Conservation (phyloP, 306 rosid species). For the Echinosophora koreensis region DNA sequence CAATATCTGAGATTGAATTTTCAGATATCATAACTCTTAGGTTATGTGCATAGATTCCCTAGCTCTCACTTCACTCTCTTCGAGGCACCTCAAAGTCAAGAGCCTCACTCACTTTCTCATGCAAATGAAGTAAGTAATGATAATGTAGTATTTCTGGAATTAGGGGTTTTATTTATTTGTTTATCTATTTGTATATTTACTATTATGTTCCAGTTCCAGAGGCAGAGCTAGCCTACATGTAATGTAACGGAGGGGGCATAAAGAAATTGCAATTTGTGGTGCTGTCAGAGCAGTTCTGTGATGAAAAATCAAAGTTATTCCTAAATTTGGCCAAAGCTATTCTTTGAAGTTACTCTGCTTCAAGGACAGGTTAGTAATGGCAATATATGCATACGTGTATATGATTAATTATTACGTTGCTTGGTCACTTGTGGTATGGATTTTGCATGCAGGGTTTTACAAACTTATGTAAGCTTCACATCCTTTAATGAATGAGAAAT, state of each 20-base stretch:
- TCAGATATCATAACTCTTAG: not conserved
- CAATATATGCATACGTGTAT: not conserved
- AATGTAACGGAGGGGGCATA: not conserved
- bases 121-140: conserved; percentile 1
- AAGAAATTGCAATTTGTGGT: not conserved
- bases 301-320: not conserved
- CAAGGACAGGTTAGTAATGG: not conserved
- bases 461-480: not conserved
- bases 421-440: not conserved
- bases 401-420: not conserved
- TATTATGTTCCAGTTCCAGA: not conserved
- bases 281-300: not conserved
- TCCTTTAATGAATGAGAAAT: not conserved
- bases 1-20: no score
- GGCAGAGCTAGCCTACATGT: not conserved
- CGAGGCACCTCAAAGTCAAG: conserved; percentile 3
- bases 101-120: conserved; percentile 6
- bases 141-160: not conserved
- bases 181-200: not conserved
- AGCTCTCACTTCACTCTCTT: not conserved
- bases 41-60: conserved; percentile 11
- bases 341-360: not conserved
- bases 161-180: no score
- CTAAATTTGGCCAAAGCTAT: not conserved
- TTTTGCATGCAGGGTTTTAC: not conserved